Conservation (phyloP, 2,329 filamentous ascomycete species). For the Botrytis elliptica region DNA sequence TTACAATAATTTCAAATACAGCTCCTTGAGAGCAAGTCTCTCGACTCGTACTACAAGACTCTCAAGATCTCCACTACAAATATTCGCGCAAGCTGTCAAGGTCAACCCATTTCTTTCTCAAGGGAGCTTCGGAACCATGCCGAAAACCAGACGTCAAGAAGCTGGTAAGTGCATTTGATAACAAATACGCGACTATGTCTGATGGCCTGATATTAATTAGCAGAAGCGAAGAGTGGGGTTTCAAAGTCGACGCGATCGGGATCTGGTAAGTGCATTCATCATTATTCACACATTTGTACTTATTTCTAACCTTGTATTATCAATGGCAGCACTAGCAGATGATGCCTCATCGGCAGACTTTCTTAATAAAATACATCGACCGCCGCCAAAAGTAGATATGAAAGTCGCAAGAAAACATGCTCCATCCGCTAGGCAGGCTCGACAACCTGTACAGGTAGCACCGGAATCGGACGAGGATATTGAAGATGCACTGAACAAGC, state of each 20-base stretch:
- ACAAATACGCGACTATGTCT: neutral
- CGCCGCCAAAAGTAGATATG: neutral
- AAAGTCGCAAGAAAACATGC: neutral
- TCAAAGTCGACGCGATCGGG: no score
- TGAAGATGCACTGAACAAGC: neutral
- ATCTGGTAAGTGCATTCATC: neutral
- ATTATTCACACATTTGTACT: neutral
- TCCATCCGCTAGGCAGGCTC: neutral
- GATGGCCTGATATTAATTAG: neutral
- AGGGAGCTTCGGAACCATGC: neutral
- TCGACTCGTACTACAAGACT: neutral
- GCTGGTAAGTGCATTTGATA: neutral
- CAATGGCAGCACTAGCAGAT: neutral
- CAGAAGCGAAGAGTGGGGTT: neutral
- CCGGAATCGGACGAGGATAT: neutral
- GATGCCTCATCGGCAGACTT: neutral
- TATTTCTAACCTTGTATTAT: neutral
- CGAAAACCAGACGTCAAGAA: neutral
- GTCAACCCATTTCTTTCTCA: neutral
- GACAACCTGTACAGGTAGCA: neutral
- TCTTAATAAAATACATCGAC: neutral
- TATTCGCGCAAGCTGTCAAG: neutral
- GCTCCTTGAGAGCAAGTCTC: neutral
- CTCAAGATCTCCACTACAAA: neutral
- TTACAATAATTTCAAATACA: no score